Evolutionary conservation across 169 alveolate genomes (phyloP), one percentile per base, ranked within the genome.

Genomic region (Plasmodium relictum): DNA sequence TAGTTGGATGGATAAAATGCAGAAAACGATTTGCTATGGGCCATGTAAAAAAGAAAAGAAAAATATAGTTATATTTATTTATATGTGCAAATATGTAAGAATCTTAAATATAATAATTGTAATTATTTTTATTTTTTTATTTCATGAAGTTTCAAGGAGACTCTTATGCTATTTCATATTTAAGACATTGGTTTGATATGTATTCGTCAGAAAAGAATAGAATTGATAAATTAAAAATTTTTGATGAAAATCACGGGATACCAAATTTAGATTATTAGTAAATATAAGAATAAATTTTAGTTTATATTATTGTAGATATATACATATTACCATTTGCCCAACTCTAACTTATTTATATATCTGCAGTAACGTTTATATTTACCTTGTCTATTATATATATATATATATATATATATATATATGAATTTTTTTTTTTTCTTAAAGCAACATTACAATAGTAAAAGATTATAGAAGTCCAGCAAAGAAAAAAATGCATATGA

Each of bases 1-100:
- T 76, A 76, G 89, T 76, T 22, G 89, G 89, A 7, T 76, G 89
- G 89, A 76, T 76, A 26, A 76, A 76, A 56, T 76, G 89, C 58
- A 62, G 89, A 58, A 65, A 31, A 44, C 22, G 78, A 41, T 76
- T 76, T 76, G 89, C 76, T 69, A 76, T 66, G 59, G 89, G 89
- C 4, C 89, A 76, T 31, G 89, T 76, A 76, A 63, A 72, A 52
- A 31, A 5, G 12, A 14, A 65, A 58, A 65, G 8, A 20, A 63
- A 31, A 12, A 50, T 0, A 24, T 14, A 41, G 0, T 31, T 73
- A 39, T 59, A 71, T 71, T 12, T 71, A 59, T 63, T 12, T 63
- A 31, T 24, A 14, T 37, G 20, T 31, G 20, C 10, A 14, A 3
- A 63, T 63, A 24, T 63, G 16, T 18, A 18, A 2, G 31, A 48